A percentile compares a stretch with the other conserved stretches of the same genome.
Conservation (phyloP, 176 grass and related monocot species). For the Hordeum marinum region DNA sequence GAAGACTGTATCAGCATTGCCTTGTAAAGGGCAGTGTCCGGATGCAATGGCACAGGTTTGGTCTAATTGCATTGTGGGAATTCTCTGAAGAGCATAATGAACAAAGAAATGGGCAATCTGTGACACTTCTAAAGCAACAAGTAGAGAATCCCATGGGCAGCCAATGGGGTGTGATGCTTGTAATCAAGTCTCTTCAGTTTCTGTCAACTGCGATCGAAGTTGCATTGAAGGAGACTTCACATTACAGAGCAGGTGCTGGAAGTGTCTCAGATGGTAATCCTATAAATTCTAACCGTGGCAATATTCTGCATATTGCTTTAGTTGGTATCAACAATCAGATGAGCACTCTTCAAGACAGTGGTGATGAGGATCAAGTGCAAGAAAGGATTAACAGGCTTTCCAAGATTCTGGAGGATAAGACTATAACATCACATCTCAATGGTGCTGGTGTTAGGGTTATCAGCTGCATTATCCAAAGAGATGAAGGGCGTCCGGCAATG, state of each 20-base stretch:
- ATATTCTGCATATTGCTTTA: constrained; percentile 92
- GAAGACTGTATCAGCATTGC: constrained; percentile 93
- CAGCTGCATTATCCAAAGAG: constrained; percentile 98
- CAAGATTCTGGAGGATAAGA: constrained; percentile 85
- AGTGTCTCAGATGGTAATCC: constrained; percentile 35
- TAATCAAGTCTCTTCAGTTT: constrained; percentile 95
- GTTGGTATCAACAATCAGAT: constrained; percentile 99
- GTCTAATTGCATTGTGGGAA: constrained; percentile 87
- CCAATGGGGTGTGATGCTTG: constrained; percentile 84
- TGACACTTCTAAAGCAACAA: constrained; percentile 22
- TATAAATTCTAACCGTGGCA: constrained; percentile 46
- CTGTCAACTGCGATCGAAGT: constrained; percentile 64
- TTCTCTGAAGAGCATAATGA: constrained; percentile 84
- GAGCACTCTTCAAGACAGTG: constrained; percentile 98
- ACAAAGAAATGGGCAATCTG: constrained; percentile 49
- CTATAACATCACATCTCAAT: constrained; percentile 67
- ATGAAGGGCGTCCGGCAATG: constrained; percentile 93
- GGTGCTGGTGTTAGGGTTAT: constrained; percentile 64
- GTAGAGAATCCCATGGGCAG: constrained; percentile 51
- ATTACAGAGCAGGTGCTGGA: constrained; percentile 25
- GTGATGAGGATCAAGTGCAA: constrained; percentile 97
- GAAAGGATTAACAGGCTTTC: constrained; percentile 91
- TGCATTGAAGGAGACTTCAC: constrained; percentile 69
- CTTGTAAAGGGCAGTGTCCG: constrained; percentile 78
- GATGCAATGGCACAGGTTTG: constrained; percentile 91